Conservation (phyloP, 345 rosid genomes). For the Fremontodendron californicum region DNA sequence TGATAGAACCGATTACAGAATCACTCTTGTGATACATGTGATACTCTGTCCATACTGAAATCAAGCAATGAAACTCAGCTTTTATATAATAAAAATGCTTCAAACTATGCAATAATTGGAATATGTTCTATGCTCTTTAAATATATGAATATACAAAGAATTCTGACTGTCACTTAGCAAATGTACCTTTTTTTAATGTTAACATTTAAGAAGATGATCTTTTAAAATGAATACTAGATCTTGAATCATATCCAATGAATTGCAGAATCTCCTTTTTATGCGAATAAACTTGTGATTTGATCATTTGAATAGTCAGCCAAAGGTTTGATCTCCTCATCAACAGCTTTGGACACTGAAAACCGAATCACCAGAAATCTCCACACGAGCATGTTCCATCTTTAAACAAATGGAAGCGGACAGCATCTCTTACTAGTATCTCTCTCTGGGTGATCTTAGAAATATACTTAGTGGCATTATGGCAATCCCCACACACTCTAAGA, state of each 20-base stretch:
- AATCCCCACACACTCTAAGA: constrained; percentile 86
- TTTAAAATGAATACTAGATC: neutral
- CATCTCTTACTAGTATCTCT: constrained; percentile 90
- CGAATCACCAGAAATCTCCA: constrained; percentile 86
- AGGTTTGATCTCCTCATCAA: neutral
- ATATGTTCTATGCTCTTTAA: neutral
- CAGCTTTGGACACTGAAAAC: constrained; percentile 12
- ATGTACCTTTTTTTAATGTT: neutral
- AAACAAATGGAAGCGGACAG: constrained; percentile 80
- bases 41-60: neutral
- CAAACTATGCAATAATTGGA: neutral
- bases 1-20: neutral
- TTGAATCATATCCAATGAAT: neutral
- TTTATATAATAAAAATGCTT: neutral
- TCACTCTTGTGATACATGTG: neutral
- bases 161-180: neutral
- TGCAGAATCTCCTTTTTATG: neutral
- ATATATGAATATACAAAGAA: neutral
- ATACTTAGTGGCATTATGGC: constrained; percentile 84
- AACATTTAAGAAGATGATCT: neutral
- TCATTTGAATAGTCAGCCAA: neutral
- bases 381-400: constrained; percentile 91
- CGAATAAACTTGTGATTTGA: neutral
- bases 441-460: constrained; percentile 76
- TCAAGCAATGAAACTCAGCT: neutral